These are phyloP conservation scores for Geosmithia morbida DNA, from an alignment of 2,329 filamentous ascomycete genomes.

Conservation along the genomic window DNA sequence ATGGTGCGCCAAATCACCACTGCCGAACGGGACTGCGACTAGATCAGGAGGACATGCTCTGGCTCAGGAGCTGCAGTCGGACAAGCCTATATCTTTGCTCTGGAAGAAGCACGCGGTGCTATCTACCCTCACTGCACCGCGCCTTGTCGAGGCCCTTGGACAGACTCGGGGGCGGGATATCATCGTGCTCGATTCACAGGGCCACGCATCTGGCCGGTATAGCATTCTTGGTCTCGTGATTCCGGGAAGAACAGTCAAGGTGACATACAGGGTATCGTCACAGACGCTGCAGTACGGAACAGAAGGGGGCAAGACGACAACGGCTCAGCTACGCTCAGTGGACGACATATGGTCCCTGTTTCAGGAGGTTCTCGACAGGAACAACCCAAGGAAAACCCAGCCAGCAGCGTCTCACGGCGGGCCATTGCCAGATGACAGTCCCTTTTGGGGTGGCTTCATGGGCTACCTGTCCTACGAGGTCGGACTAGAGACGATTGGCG, in stretches of 20 bases:
- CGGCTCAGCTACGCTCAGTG: conserved; percentile 1
- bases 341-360: conserved; percentile 3
- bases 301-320: not conserved
- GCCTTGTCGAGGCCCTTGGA: conserved; percentile 1
- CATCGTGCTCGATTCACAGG: conserved; percentile 4
- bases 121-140: not conserved
- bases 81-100: not conserved
- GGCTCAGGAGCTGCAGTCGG: not conserved
- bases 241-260: conserved; percentile 3
- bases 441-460: conserved; percentile 7
- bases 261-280: conserved; percentile 2
- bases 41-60: not conserved
- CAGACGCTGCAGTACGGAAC: conserved; percentile 1
- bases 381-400: not conserved
- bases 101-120: not conserved
- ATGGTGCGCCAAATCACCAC: not conserved
- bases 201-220: conserved; percentile 2
- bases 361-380: conserved; percentile 2
- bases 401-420: not conserved
- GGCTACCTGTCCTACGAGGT: conserved; percentile 6
- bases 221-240: conserved; percentile 3
- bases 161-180: not conserved
- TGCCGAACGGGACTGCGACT: not conserved
- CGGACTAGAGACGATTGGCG: conserved; percentile 4
- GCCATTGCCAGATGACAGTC: not conserved